Percentiles rank a stretch among this genome's conserved stretches.
Evolutionary conservation across 2,329 filamentous ascomycete genomes (phyloP).

Genomic region (Chaetothyriales sp.): DNA sequence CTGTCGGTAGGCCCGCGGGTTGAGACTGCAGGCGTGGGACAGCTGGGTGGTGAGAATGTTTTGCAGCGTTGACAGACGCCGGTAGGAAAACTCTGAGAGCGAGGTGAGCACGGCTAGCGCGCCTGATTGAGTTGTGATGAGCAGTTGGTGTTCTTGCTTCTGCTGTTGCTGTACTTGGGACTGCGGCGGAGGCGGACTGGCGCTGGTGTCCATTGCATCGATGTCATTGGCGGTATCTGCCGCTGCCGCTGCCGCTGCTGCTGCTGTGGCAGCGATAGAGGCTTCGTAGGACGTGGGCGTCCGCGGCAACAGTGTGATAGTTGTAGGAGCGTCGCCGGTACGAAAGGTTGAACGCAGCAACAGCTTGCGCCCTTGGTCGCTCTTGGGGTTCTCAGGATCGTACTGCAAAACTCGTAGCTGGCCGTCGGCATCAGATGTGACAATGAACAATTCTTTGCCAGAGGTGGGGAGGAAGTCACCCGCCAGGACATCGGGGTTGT

Average conservation of each 20-base stretch:
- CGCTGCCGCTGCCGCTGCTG: not conserved
- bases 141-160: conserved; percentile 17
- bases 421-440: conserved; percentile 70
- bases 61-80: conserved; percentile 65
- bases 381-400: conserved; percentile 91
- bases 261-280: conserved; percentile 14
- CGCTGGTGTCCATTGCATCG: conserved; percentile 23
- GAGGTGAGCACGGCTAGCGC: conserved; percentile 62
- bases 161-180: not conserved
- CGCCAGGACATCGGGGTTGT: conserved; percentile 59
- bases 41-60: conserved; percentile 57
- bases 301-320: conserved; percentile 60
- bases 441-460: conserved; percentile 64
- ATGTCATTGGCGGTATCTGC: conserved; percentile 19
- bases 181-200: conserved; percentile 6
- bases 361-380: conserved; percentile 72
- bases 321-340: conserved; percentile 62
- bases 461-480: conserved; percentile 64
- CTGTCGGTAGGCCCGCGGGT: conserved; percentile 63
- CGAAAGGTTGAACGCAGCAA: conserved; percentile 81
- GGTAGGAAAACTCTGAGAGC: conserved; percentile 64
- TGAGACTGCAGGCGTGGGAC: conserved; percentile 63
- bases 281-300: conserved; percentile 35
- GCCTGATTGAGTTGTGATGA: conserved; percentile 62
- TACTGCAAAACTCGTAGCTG: conserved; percentile 84